Evolutionary conservation across 371 early-diverging fungal genomes (phyloP).

Genomic region (Dentiscutata heterogama): DNA sequence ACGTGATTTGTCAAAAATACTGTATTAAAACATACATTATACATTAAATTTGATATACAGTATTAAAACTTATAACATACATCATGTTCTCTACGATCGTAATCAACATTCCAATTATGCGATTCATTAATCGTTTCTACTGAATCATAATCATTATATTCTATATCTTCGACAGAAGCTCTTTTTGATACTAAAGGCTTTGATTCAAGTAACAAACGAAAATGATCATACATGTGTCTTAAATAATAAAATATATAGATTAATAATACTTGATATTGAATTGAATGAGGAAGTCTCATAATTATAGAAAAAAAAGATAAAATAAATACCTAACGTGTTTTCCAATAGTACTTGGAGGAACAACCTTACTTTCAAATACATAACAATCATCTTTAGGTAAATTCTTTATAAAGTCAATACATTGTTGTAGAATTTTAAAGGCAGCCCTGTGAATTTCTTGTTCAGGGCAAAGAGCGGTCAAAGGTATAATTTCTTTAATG

Average conservation of each 20-base stretch:
- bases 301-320: not conserved
- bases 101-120: conserved; percentile 43
- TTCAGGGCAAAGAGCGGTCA: conserved; percentile 7
- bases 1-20: not conserved
- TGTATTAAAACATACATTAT: not conserved
- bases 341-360: conserved; percentile 41
- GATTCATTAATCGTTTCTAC: not conserved
- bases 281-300: not conserved
- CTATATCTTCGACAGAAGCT: not conserved
- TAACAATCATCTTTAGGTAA: conserved; percentile 26
- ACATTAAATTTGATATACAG: no score
- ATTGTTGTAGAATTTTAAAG: conserved; percentile 37
- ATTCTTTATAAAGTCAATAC: conserved; percentile 25
- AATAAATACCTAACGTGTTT: conserved; percentile 41
- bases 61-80: conserved; percentile 44
- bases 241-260: conserved; percentile 13
- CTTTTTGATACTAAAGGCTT: not conserved
- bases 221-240: conserved; percentile 57
- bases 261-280: not conserved
- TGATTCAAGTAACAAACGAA: conserved; percentile 47
- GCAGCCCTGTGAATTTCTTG: conserved; percentile 41
- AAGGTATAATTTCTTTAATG: conserved; percentile 25
- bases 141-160: conserved; percentile 2
- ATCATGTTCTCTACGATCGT: conserved; percentile 49
- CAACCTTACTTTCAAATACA: conserved; percentile 23